A percentile compares a stretch with the other conserved stretches of the same genome.
These are phyloP conservation scores for Cocos nucifera DNA, from an alignment of 176 grass and related monocot species.

Conservation along the genomic window DNA sequence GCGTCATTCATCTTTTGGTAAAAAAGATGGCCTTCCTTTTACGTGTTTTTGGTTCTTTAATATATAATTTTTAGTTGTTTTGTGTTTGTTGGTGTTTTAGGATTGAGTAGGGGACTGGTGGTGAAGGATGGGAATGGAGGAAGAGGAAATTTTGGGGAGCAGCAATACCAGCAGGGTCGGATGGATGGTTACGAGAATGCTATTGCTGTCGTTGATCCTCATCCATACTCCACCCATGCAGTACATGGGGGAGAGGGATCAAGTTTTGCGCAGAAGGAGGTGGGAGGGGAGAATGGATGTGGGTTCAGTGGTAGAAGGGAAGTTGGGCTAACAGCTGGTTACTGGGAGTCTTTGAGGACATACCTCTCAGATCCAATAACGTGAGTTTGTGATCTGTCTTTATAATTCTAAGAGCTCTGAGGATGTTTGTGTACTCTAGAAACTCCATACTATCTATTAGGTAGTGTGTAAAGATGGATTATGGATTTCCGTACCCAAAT, in stretches of 20 bases:
- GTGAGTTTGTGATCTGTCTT: slow-evolving; percentile 24
- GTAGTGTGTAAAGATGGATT: too few relatives aligned
- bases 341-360: slow-evolving; percentile 50
- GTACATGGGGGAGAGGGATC: slow-evolving; percentile 19
- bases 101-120: slow-evolving; percentile 3
- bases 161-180: slow-evolving; percentile 19
- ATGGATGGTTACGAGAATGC: slow-evolving; percentile 6
- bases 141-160: slow-evolving; percentile 16
- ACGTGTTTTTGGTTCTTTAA: background rate
- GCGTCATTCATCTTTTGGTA: slow-evolving; percentile 24
- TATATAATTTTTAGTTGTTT: slow-evolving; percentile 13
- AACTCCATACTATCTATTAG: too few relatives aligned
- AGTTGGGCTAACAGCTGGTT: slow-evolving; percentile 33
- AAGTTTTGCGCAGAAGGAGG: slow-evolving; percentile 20
- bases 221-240: slow-evolving; percentile 8
- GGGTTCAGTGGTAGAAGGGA: slow-evolving; percentile 42
- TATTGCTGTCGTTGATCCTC: slow-evolving; percentile 7
- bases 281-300: slow-evolving; percentile 43
- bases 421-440: too few relatives aligned
- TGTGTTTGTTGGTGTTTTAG: slow-evolving; percentile 4
- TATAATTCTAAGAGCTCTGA: too few relatives aligned
- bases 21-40: background rate
- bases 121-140: slow-evolving; percentile 11
- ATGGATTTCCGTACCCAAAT: too few relatives aligned
- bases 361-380: slow-evolving; percentile 52